Percentiles rank a stretch among this genome's conserved stretches.
Evolutionary conservation across 2,329 filamentous ascomycete species (phyloP).

Genomic region (Diaporthe nobilis): DNA sequence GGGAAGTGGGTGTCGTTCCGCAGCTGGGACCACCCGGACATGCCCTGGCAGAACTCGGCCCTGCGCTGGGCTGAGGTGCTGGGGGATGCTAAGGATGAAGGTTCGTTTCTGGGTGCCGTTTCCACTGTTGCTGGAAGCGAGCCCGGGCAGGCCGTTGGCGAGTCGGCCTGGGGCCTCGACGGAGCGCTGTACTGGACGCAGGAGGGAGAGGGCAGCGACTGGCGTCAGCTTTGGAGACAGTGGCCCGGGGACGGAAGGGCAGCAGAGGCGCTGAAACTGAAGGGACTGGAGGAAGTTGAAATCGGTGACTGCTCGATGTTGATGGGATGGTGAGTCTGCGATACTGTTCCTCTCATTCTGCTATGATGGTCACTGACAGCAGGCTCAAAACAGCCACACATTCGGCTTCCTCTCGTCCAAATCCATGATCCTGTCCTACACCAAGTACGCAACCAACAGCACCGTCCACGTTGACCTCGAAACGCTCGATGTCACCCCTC

Average conservation of each 20-base stretch:
- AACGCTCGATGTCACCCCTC: constrained; percentile 47
- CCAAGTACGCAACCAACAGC: constrained; percentile 31
- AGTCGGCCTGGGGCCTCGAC: constrained; percentile 66
- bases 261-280: constrained; percentile 49
- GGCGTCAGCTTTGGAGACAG: constrained; percentile 61
- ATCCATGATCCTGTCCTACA: constrained; percentile 51
- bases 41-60: constrained; percentile 64
- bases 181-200: constrained; percentile 63
- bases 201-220: constrained; percentile 57
- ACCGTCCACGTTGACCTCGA: constrained; percentile 52
- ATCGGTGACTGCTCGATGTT: constrained; percentile 52
- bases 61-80: constrained; percentile 60
- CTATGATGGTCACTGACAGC: background rate
- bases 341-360: background rate
- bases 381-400: constrained; percentile 27
- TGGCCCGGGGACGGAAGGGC: constrained; percentile 46
- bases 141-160: constrained; percentile 59
- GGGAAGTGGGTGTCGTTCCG: constrained; percentile 64
- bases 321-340: constrained; percentile 49
- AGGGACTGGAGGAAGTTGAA: constrained; percentile 59
- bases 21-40: constrained; percentile 68
- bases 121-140: constrained; percentile 38
- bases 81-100: constrained; percentile 45
- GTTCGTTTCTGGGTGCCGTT: constrained; percentile 49
- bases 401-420: constrained; percentile 48